Evolutionary conservation across 2,329 filamentous ascomycete genomes (phyloP).

Genomic region (Cordyceps fumosorosea): DNA sequence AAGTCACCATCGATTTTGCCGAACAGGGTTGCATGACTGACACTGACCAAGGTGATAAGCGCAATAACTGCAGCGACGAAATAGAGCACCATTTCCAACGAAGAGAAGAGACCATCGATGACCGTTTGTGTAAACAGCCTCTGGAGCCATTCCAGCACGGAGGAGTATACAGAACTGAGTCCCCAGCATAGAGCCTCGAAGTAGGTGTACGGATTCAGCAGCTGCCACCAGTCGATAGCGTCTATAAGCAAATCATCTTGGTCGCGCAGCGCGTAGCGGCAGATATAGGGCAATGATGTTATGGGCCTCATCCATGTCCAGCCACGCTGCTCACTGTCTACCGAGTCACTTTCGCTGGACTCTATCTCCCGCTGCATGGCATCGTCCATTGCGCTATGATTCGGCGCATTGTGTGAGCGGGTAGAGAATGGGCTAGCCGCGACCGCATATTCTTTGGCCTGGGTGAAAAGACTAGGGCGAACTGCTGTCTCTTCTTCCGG

Average conservation of each 20-base stretch:
- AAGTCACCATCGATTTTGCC: conserved; percentile 11
- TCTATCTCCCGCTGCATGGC: conserved; percentile 19
- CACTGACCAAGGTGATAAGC: conserved; percentile 4
- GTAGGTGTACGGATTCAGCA: conserved; percentile 28
- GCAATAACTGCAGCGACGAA: not conserved
- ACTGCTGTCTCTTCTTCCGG: not conserved
- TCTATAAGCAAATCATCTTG: conserved; percentile 10
- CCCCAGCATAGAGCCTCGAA: conserved; percentile 20
- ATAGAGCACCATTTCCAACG: conserved; percentile 8
- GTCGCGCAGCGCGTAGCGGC: conserved; percentile 9
- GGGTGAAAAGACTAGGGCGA: conserved; percentile 10
- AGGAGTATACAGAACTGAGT: conserved; percentile 18
- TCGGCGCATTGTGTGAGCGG: conserved; percentile 8
- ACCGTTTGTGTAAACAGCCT: conserved; percentile 11
- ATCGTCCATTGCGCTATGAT: conserved; percentile 20
- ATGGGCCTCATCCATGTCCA: conserved; percentile 19
- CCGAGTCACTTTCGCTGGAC: conserved; percentile 11
- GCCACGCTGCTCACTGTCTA: conserved; percentile 15
- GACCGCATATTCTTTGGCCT: conserved; percentile 10
- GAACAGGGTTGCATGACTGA: conserved; percentile 5
- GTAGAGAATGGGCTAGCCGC: conserved; percentile 14
- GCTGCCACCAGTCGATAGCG: conserved; percentile 19
- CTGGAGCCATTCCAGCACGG: conserved; percentile 15
- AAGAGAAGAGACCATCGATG: conserved; percentile 13
- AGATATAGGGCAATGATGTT: conserved; percentile 15